Evolutionary conservation across 306 rosid genomes (phyloP), one percentile per base, ranked within the genome.

Genomic region (Biancaea sappan): DNA sequence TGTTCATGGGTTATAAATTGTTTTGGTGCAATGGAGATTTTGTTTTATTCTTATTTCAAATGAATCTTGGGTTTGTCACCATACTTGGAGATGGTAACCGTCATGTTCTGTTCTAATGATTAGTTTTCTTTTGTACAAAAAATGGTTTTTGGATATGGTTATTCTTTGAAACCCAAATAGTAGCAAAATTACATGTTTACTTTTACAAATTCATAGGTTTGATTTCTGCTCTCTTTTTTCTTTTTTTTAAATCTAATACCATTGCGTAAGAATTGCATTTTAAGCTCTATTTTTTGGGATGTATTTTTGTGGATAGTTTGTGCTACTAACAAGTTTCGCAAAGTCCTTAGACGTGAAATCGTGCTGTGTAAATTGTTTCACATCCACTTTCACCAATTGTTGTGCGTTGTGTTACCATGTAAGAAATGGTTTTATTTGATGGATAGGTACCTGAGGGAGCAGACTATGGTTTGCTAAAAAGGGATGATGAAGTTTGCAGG

Each of bases 401-500:
- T 40, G 26, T 59, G 72, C 22, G 31, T 41, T 15, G 21, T 41
- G n/a, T 43, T 67, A 50, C 41, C 13, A 34, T 44, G 18, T 60
- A 41, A 79, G 2, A 66, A 13, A 37, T 72, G 29, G 54, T 73
- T 82, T 76, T 50, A 57, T 74, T 79, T 72, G 32, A 81, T 84
- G 74, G 71, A 63, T 73, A 58, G 77, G 83, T 77, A 79, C 81
- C 68, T 47, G 66, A 65, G 46, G 82, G 86, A 71, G 79, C 79
- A 70, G 54, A 57, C 56, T 72, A 80, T 66, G 79, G 77, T 79
- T 73, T 85, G 82, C 75, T 72, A 52, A 80, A n/a, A 82, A 74
- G 86, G 60, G 81, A 86, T 79, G 82, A 80, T 83, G 96, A 91
- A 82, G 88, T 80, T 91, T 73, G 70, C 91, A 60, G 88, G 92